Conservation (phyloP, 164 flowering plant species). For the Malania oleifera region DNA sequence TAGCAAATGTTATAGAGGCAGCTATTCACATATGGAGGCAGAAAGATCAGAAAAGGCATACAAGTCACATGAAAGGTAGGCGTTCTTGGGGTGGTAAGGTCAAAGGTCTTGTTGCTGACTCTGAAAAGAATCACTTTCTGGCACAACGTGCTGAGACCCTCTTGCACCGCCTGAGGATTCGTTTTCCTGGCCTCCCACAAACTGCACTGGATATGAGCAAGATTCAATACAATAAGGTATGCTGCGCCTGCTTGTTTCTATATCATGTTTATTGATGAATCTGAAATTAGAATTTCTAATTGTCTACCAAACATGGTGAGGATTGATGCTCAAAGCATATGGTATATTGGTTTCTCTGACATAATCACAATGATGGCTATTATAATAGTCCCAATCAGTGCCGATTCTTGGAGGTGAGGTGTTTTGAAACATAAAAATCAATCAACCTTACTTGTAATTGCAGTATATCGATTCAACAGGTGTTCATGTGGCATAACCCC, state of each 20-base stretch:
- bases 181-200: constrained; percentile 70
- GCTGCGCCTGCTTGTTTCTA: not conserved
- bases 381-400: too few relatives aligned
- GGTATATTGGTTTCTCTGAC: not conserved
- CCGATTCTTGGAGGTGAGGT: too few relatives aligned
- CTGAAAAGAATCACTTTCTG: constrained; percentile 40
- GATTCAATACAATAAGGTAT: constrained; percentile 68
- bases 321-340: not conserved
- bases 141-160: constrained; percentile 58
- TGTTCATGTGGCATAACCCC: too few relatives aligned
- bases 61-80: constrained; percentile 24
- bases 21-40: constrained; percentile 56
- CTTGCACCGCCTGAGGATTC: constrained; percentile 40
- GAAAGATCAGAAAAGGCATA: constrained; percentile 39
- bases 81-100: constrained; percentile 66
- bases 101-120: constrained; percentile 48
- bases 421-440: too few relatives aligned
- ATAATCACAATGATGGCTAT: not conserved
- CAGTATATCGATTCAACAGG: too few relatives aligned
- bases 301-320: not conserved
- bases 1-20: constrained; percentile 59
- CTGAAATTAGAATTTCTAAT: not conserved
- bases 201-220: constrained; percentile 69
- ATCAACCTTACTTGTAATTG: too few relatives aligned
- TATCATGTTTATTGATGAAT: not conserved